Conservation (phyloP, 257 asterid species). For the Capsicum rhomboideum region DNA sequence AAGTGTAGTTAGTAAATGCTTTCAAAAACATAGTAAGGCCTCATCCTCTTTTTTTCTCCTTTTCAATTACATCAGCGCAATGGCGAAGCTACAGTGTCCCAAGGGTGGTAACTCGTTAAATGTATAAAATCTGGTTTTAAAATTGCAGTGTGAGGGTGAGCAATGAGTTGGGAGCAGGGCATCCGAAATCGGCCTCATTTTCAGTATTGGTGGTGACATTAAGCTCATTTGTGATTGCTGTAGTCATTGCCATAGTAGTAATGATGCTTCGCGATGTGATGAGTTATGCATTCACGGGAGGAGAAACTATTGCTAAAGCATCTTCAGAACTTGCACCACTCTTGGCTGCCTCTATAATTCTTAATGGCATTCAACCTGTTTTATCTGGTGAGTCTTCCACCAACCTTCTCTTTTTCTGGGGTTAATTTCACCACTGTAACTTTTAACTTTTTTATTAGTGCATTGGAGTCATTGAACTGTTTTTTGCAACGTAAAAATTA, state of each 20-base stretch:
- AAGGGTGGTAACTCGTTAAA: background rate
- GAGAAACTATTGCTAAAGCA: constrained; percentile 18
- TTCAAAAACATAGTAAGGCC: background rate
- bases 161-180: constrained; percentile 37
- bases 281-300: constrained; percentile 24
- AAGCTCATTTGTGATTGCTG: constrained; percentile 11
- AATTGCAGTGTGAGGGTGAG: constrained; percentile 27
- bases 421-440: background rate
- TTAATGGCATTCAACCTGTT: constrained; percentile 34
- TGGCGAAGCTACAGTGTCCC: background rate
- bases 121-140: background rate
- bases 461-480: background rate
- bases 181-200: constrained; percentile 28
- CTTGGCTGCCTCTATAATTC: constrained; percentile 21
- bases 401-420: background rate
- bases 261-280: constrained; percentile 10
- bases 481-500: background rate
- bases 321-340: constrained; percentile 23
- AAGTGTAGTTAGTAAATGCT: background rate
- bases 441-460: background rate
- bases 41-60: background rate
- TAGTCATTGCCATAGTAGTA: constrained; percentile 1
- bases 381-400: constrained; percentile 16
- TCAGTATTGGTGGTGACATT: constrained; percentile 19
- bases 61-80: background rate